Evolutionary conservation across 345 rosid genomes (phyloP), one percentile per base, ranked within the genome.

Genomic region (Erysimum cheiranthoides): DNA sequence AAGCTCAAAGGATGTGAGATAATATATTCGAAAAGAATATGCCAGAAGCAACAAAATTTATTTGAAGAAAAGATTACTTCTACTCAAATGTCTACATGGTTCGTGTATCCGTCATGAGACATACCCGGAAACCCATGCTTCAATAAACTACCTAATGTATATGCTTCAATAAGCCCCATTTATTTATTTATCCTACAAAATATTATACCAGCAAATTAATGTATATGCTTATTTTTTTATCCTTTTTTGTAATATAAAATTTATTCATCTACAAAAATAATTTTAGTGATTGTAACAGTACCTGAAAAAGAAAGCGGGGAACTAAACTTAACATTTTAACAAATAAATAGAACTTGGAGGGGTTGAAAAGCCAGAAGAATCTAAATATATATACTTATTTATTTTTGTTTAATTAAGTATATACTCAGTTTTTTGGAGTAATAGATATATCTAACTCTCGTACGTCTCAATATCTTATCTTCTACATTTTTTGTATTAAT

Each of bases 171-270:
- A 36, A 18, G 7, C 25, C 70, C 8, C 43, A 32, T 39, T 21
- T 68, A 27, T 40, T 10, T 39, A 8, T n/a, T 27, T 73, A 28
- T 73, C 54, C 9, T 30, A 73, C 32, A 62, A 62, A 51, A 53
- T 73, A 73, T 64, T n/a, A n/a, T 18, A 4, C 30, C 25, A 53
- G 21, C 34, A 17, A 35, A n/a, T n/a, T n/a, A n/a, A 25, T 47
- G 4, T 18, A 59, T 36, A 60, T 18, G 65, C 8, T 59, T 34
- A 2, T 35, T 28, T 12, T 58, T 5, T 9, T 7, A 21, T 21
- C 25, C 25, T 25, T 10, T 34, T 34, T 35, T 9, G 38, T 35
- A 35, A 17, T 18, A 45, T 10, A 58, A 16, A 58, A 9, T 58
- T 34, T 16, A 58, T 8, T 10, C 17, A 34, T 32, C 40, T 10